Base-by-base conservation (phyloP, 352 stramenopile genomes). In the Pythium scleroteichum region DNA sequence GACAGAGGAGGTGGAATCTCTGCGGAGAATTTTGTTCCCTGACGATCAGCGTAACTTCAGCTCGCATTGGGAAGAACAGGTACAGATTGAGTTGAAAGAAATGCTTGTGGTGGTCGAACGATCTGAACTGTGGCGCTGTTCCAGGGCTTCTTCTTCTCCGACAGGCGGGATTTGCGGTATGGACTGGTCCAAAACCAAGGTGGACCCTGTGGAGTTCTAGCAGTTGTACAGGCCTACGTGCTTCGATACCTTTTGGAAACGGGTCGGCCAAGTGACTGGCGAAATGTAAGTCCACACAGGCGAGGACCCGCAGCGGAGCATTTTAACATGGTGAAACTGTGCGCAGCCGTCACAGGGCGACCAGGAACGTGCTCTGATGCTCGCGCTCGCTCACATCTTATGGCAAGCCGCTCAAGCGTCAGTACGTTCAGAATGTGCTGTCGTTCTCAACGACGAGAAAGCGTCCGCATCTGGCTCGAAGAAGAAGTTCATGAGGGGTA, bases 151-250 rank as follows among this genome's bases (percentile, higher is more conserved):
- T 73, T 76, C 29, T 93, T 86, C 50, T 82, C 76, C 1, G 66
- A 76, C 4, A 66, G 71, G 4, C 44, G 33, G 29, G 69, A 82
- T 44, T 66, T 92, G 12, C 68, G 77, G 33, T 98, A 96, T 68
- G 95, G 96, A 33, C 72, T 99, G 20, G 80, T 95, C 47, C 96
- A 99, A 73, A 62, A 85, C 49, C 85, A 98, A 64, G 96, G 96
- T 32, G 96, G 96, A 3, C 96, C 96, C 3, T 99, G 96, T 59
- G 96, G 96, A 16, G 92, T 98, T 1, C 78, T 99, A 14, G 96
- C 96, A 12, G 88, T 96, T 6, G 78, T 98, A 0, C 95, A 98
- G 66, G 96, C 84, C 0, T 96, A 97, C 57, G 78, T 97, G 23
- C 65, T 98, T 32, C 73, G 76, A 26, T 87, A 92, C 46, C 64